A percentile compares a stretch with the other conserved stretches of the same genome.
phyloP scores from a whole-genome alignment of 768 basidiomycete species.

The Boletus sensibilis region DNA sequence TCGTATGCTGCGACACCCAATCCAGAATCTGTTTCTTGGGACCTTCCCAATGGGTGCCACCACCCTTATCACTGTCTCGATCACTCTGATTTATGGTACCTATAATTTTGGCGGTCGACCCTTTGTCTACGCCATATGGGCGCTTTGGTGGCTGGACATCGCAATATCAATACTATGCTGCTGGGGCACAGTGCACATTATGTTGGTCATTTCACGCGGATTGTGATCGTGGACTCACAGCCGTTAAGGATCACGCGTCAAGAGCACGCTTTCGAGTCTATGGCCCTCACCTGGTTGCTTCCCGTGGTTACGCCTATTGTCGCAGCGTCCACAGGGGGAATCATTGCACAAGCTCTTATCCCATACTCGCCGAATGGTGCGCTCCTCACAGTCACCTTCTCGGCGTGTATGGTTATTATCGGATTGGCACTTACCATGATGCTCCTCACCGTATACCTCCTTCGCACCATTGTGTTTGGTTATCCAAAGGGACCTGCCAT shows the following conservation, averaged over 20 bases:
- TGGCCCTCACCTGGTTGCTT: slow-evolving; percentile 70
- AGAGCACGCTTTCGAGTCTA: slow-evolving; percentile 49
- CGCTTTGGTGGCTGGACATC: slow-evolving; percentile 68
- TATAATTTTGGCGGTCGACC: slow-evolving; percentile 48
- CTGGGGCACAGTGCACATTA: slow-evolving; percentile 61
- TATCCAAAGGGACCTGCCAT: slow-evolving; percentile 47
- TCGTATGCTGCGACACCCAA: slow-evolving; percentile 49
- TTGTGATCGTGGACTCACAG: slow-evolving; percentile 15
- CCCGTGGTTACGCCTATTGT: slow-evolving; percentile 76
- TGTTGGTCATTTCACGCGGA: slow-evolving; percentile 45
- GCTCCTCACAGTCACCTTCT: slow-evolving; percentile 51
- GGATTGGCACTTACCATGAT: slow-evolving; percentile 62
- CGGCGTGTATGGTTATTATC: slow-evolving; percentile 54
- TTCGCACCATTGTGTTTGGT: slow-evolving; percentile 57
- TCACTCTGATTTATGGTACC: slow-evolving; percentile 43
- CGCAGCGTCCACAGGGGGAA: slow-evolving; percentile 62
- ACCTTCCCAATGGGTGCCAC: slow-evolving; percentile 58
- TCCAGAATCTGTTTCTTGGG: slow-evolving; percentile 49
- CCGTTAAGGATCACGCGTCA: slow-evolving; percentile 54
- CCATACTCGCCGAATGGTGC: slow-evolving; percentile 47
- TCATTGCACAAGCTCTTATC: slow-evolving; percentile 51
- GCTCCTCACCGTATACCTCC: slow-evolving; percentile 63
- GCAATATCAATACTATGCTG: slow-evolving; percentile 54
- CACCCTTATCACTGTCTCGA: slow-evolving; percentile 54
- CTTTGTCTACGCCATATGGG: slow-evolving; percentile 60